These are phyloP conservation scores for Fragaria iinumae DNA, from an alignment of 306 rosid genomes.

Conservation along the genomic window DNA sequence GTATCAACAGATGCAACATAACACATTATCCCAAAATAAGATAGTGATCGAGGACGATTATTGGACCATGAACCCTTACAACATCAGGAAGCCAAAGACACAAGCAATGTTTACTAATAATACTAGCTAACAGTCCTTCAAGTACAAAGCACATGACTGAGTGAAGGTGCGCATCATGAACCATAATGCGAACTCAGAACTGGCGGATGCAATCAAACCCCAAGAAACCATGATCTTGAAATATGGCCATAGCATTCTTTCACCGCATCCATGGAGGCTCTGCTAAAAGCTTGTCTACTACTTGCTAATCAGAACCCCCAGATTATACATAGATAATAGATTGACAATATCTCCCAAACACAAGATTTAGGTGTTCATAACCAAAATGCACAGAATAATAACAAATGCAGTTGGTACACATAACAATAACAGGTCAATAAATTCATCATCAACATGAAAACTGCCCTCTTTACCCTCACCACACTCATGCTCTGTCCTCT, in stretches of 20 bases:
- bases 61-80: background rate
- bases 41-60: background rate
- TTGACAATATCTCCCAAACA: background rate
- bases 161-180: background rate
- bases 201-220: background rate
- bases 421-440: background rate
- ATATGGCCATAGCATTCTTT: background rate
- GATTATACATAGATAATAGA: too few relatives aligned
- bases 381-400: background rate
- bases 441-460: background rate
- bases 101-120: background rate
- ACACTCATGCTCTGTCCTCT: background rate
- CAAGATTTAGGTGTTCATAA: background rate
- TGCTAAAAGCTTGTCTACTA: background rate
- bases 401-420: background rate
- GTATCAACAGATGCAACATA: background rate
- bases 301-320: background rate
- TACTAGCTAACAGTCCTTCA: background rate
- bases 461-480: background rate
- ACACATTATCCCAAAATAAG: background rate
- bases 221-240: background rate
- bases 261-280: background rate
- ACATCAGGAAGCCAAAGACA: background rate
- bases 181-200: background rate
- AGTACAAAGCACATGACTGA: background rate